These are phyloP conservation scores for Globomyces pollinis-pini DNA, from an alignment of 192 early-diverging fungal genomes.

Conservation along the genomic window DNA sequence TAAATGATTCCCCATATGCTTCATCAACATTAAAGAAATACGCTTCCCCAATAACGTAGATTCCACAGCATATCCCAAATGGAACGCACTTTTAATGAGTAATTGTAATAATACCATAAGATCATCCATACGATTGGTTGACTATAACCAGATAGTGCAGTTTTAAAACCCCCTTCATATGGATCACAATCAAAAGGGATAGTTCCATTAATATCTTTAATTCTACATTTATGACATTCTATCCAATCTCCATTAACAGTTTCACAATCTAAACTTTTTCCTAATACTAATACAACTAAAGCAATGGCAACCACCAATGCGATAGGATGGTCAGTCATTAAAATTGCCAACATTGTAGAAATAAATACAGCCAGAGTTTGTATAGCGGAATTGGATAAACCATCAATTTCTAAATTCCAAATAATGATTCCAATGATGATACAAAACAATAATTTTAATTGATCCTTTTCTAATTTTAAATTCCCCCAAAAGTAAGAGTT, in stretches of 20 bases:
- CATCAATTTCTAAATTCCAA: slow-evolving; percentile 9
- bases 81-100: too few species aligned
- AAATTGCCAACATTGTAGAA: slow-evolving; percentile 3
- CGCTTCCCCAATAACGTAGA: slow-evolving; percentile 57
- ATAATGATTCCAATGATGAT: neutral
- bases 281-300: slow-evolving; percentile 1
- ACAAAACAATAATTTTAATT: neutral
- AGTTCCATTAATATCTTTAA: too few species aligned
- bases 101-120: too few species aligned
- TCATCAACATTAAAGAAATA: slow-evolving; percentile 48
- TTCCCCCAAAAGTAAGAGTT: too few species aligned
- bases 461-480: too few species aligned
- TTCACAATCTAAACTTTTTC: slow-evolving; percentile 6
- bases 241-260: slow-evolving; percentile 3
- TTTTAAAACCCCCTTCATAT: slow-evolving; percentile 9
- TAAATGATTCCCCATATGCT: slow-evolving; percentile 38
- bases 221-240: neutral
- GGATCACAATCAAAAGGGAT: too few species aligned
- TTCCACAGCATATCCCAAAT: slow-evolving; percentile 61
- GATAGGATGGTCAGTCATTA: slow-evolving; percentile 2
- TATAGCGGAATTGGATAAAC: neutral
- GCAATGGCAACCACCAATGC: neutral
- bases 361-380: slow-evolving; percentile 10
- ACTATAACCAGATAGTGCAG: neutral
- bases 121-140: slow-evolving; percentile 20